Evolutionary conservation across 129 eudicot species (phyloP), one percentile per base, ranked within the genome.

Genomic region (Flaveria sonorensis): DNA sequence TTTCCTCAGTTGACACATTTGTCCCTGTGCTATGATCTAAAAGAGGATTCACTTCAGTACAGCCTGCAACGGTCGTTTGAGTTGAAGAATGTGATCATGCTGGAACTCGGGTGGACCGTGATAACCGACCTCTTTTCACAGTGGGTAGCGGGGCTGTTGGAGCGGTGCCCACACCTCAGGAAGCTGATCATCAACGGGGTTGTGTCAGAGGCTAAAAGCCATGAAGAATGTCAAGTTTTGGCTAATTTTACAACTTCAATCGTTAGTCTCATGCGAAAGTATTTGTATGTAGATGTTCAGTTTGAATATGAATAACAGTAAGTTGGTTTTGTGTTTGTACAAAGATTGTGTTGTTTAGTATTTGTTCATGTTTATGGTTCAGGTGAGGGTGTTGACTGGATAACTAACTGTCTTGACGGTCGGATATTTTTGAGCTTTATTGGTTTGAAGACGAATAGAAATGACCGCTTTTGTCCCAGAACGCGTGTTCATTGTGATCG

Each of bases 81-180:
- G 61, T 26, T 92, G 78, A 84, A 87, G 77, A 89, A 92, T 79
- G 93, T 92, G 74, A 80, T 84, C 16, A 86, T 87, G 77, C 79
- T 92, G 79, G 96, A 89, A 73, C 88, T 92, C 32, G 98, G 98
- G 21, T 92, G 96, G 96, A 85, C 90, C 4, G 88, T 83, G 23
- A 86, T 90, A 65, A 90, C 79, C 16, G 94, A 89, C 72, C 76
- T 89, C 36, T 92, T 90, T 87, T 83, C 90, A 10, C 84, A 80
- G 52, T 92, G 96, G 96, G 94, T 88, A 0, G 87, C 76, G 2
- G 92, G 86, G 43, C 84, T 92, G 24, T 69, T 92, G 62, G 89
- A 88, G 78, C 86, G 87, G 74, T 94, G 99, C 79, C 92, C 96
- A 21, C 69, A 78, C 70, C 87, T 88, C 24, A 77, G 72, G 77